phyloP scores from a whole-genome alignment of 768 basidiomycete genomes.

The Xerocomellus intermedius region DNA sequence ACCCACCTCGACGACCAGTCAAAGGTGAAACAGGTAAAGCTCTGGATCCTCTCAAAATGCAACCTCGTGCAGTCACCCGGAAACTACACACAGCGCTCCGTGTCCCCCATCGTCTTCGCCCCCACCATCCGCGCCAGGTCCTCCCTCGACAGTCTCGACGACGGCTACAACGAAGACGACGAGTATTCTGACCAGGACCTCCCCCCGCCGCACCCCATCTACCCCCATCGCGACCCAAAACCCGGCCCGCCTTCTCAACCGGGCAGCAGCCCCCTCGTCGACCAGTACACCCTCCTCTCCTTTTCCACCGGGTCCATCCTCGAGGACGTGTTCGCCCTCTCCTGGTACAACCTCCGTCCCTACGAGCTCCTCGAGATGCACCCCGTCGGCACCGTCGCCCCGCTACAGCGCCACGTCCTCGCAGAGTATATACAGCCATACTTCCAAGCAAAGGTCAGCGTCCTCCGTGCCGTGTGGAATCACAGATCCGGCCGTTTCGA shows the following conservation, averaged over 20 bases:
- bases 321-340: slow-evolving; percentile 58
- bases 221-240: slow-evolving; percentile 9
- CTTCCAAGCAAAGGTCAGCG: slow-evolving; percentile 54
- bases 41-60: slow-evolving; percentile 59
- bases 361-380: slow-evolving; percentile 75
- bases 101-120: slow-evolving; percentile 72
- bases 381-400: slow-evolving; percentile 38
- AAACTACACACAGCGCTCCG: slow-evolving; percentile 39
- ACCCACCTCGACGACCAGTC: slow-evolving; percentile 62
- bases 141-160: slow-evolving; percentile 26
- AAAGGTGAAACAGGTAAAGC: slow-evolving; percentile 63
- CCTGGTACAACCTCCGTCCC: slow-evolving; percentile 59
- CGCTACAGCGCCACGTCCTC: slow-evolving; percentile 41
- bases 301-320: slow-evolving; percentile 71
- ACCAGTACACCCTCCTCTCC: slow-evolving; percentile 53
- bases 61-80: slow-evolving; percentile 37
- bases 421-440: slow-evolving; percentile 54
- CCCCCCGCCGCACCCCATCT: slow-evolving; percentile 1
- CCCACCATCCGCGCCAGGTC: slow-evolving; percentile 13
- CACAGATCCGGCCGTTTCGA: slow-evolving; percentile 30
- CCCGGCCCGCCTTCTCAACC: slow-evolving; percentile 13
- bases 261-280: slow-evolving; percentile 21
- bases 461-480: slow-evolving; percentile 45
- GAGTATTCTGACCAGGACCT: slow-evolving; percentile 31
- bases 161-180: slow-evolving; percentile 34